phyloP scores from a whole-genome alignment of 306 rosid genomes.

The Castanea crenata region DNA sequence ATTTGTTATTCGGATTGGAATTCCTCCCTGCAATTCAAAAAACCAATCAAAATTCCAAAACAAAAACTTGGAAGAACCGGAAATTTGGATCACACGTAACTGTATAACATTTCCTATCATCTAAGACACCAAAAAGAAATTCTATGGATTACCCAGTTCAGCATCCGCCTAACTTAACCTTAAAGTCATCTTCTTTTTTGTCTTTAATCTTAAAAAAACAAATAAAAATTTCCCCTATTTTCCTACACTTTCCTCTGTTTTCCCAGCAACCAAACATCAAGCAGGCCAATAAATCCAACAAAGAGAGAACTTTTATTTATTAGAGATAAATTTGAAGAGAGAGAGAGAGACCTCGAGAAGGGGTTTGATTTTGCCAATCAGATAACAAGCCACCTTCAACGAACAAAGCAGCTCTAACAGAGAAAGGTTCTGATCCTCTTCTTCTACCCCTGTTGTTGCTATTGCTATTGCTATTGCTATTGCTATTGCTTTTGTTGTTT shows the following conservation, averaged over 20 bases:
- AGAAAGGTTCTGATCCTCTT: constrained; percentile 31
- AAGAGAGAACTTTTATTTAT: not conserved
- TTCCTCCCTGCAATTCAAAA: constrained; percentile 56
- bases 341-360: constrained; percentile 51
- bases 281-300: not conserved
- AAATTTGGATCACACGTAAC: not conserved
- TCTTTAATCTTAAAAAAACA: not conserved
- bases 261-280: constrained; percentile 15
- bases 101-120: not conserved
- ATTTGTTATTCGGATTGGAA: constrained; percentile 29
- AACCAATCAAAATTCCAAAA: constrained; percentile 23
- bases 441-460: constrained; percentile 18
- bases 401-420: constrained; percentile 35
- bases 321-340: not conserved
- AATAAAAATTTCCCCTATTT: not conserved
- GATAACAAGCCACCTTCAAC: constrained; percentile 76
- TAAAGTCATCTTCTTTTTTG: not conserved
- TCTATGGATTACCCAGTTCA: not conserved
- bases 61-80: constrained; percentile 10
- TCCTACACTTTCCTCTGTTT: not conserved
- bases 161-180: not conserved
- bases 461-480: not conserved
- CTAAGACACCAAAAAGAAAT: not conserved
- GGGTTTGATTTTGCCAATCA: constrained; percentile 49
- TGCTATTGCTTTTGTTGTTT: not conserved